Evolutionary conservation across 352 stramenopile species (phyloP).

Genomic region (Phytophthora podocarpi): DNA sequence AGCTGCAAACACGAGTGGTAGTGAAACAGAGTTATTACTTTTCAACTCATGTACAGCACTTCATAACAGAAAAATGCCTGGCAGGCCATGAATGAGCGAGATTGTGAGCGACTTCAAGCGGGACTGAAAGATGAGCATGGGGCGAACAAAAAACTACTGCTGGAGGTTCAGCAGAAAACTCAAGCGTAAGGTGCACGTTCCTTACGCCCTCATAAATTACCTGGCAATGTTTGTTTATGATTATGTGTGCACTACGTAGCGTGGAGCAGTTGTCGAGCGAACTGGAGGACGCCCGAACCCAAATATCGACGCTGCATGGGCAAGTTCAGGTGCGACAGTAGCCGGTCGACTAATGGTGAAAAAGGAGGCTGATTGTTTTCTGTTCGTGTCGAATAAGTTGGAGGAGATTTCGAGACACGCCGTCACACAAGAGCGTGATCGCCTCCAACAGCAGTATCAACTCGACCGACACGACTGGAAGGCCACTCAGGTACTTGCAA

Average conservation of each 20-base stretch:
- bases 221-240: neutral
- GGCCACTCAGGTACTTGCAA: conserved; percentile 32
- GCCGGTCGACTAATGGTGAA: too few species aligned
- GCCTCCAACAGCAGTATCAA: conserved; percentile 40
- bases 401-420: conserved; percentile 56
- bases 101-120: conserved; percentile 36
- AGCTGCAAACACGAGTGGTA: conserved; percentile 35
- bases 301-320: conserved; percentile 48
- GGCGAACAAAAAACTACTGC: conserved; percentile 37
- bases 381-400: conserved; percentile 29
- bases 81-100: conserved; percentile 39
- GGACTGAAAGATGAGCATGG: conserved; percentile 41
- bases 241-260: conserved; percentile 17
- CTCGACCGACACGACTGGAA: conserved; percentile 56
- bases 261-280: conserved; percentile 40
- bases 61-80: neutral
- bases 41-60: too few species aligned
- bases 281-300: conserved; percentile 40
- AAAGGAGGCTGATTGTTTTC: neutral
- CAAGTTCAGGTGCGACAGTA: conserved; percentile 47
- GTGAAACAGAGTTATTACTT: too few species aligned
- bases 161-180: conserved; percentile 41
- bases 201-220: neutral
- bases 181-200: conserved; percentile 33
- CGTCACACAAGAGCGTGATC: conserved; percentile 48